Conservation (phyloP, 345 rosid species). For the Excoecaria agallocha region DNA sequence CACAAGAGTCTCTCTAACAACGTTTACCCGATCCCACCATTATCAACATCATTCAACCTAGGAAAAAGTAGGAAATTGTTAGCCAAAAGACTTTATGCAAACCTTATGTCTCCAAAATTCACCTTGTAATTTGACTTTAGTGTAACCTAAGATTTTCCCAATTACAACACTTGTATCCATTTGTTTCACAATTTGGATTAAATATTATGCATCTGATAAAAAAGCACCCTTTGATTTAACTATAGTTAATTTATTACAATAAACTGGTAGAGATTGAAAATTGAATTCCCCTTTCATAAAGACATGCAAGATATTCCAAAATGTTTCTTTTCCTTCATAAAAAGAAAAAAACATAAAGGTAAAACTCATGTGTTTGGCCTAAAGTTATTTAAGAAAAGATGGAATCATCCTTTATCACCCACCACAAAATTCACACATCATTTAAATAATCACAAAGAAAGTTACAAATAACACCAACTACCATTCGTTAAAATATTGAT, state of each 20-base stretch:
- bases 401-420: too few species aligned
- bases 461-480: too few species aligned
- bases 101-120: constrained; percentile 3
- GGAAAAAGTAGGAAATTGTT: background rate
- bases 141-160: background rate
- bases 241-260: too few species aligned
- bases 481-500: too few species aligned
- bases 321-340: background rate
- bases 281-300: background rate
- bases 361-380: background rate
- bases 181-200: background rate
- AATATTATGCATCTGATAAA: too few species aligned
- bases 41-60: constrained; percentile 5
- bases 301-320: background rate
- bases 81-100: background rate
- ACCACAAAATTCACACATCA: too few species aligned
- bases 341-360: background rate
- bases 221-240: too few species aligned
- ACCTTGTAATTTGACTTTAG: constrained; percentile 21
- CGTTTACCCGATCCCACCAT: constrained; percentile 32
- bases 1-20: constrained; percentile 20
- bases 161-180: background rate
- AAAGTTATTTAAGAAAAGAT: background rate
- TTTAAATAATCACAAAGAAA: too few species aligned
- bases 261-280: too few species aligned